These are phyloP conservation scores for Astragalus membranaceus DNA, from an alignment of 306 rosid species.

Conservation along the genomic window DNA sequence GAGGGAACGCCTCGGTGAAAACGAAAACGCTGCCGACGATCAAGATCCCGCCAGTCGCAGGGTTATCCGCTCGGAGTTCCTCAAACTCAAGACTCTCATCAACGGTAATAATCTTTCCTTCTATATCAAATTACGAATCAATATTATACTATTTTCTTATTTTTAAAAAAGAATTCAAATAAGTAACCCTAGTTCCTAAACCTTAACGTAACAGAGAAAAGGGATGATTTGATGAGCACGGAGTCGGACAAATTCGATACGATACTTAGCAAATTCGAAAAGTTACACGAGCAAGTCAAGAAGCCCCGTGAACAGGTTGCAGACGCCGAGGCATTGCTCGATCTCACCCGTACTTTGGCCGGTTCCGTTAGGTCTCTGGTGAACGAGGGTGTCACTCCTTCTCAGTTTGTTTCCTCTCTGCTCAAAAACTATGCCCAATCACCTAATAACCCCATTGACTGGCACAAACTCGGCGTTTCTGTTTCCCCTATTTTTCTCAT, in stretches of 20 bases:
- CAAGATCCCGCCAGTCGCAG: slow-evolving; percentile 48
- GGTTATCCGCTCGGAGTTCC: slow-evolving; percentile 56
- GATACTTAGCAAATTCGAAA: slow-evolving; percentile 46
- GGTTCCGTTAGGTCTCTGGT: slow-evolving; percentile 53
- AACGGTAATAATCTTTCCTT: slow-evolving; percentile 29
- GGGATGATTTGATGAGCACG: slow-evolving; percentile 40
- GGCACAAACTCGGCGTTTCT: slow-evolving; percentile 47
- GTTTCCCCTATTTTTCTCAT: slow-evolving; percentile 49
- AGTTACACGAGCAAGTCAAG: slow-evolving; percentile 58
- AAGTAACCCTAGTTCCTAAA: neutral
- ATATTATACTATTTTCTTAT: neutral
- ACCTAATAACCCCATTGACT: slow-evolving; percentile 17
- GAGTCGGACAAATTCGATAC: slow-evolving; percentile 46
- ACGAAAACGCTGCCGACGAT: neutral
- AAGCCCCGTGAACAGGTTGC: slow-evolving; percentile 85
- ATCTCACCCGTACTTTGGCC: slow-evolving; percentile 44
- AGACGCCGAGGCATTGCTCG: slow-evolving; percentile 75
- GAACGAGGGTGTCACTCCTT: slow-evolving; percentile 57
- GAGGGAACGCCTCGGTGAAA: slow-evolving; percentile 27
- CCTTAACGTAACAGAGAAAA: slow-evolving; percentile 37
- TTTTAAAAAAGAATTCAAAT: neutral
- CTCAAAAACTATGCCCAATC: slow-evolving; percentile 37
- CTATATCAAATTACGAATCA: neutral
- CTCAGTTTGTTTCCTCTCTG: slow-evolving; percentile 54
- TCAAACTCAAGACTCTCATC: slow-evolving; percentile 45